Evolutionary conservation across 768 basidiomycete genomes (phyloP), one percentile per base, ranked within the genome.

Genomic region (Auriscalpium microsporum): DNA sequence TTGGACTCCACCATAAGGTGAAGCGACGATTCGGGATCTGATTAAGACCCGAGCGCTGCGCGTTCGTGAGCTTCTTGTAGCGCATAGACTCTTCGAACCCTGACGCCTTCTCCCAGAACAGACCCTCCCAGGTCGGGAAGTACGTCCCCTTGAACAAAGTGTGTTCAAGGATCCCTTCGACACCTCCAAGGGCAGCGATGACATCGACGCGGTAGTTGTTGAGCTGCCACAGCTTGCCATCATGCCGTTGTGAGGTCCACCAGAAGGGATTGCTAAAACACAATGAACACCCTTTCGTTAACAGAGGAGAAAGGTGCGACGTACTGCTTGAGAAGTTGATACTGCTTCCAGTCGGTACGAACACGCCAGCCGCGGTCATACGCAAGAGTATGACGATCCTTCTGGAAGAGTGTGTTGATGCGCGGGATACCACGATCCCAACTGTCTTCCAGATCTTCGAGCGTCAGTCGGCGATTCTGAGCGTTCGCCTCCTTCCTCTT

Each of bases 301-400:
- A n/a, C 14, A 13, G 21, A 21, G 17, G 9, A 14, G 37, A 44
- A 52, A 55, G 33, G 45, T 17, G 48, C 8, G 33, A 34, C 86
- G 63, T 60, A 90, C 90, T 93, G 88, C 69, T 94, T 94, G 55
- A 93, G 75, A 9, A 94, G 71, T 64, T 96, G 94, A 69, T 96
- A 97, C 68, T 95, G 93, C 71, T 97, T 96, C 90, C 92, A 99
- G 71, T 96, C 91, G 16, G 91, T 94, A 47, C 95, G 84, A 40
- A 94, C 91, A 76, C 95, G 89, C 95, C 94, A 97, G 63, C 96
- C 95, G 69, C 95, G 95, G 71, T 98, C 96, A 68, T 97, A 99
- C 0, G 96, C 96, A 65, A 99, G 71, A 28, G 94, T 96, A 61
- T 95, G 94, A 14, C 93, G 83, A 65, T 97, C 95, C 75, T 95